Evolutionary conservation across 1,284 basidiomycete genomes (phyloP).

Genomic region (Dichomitus squalens): DNA sequence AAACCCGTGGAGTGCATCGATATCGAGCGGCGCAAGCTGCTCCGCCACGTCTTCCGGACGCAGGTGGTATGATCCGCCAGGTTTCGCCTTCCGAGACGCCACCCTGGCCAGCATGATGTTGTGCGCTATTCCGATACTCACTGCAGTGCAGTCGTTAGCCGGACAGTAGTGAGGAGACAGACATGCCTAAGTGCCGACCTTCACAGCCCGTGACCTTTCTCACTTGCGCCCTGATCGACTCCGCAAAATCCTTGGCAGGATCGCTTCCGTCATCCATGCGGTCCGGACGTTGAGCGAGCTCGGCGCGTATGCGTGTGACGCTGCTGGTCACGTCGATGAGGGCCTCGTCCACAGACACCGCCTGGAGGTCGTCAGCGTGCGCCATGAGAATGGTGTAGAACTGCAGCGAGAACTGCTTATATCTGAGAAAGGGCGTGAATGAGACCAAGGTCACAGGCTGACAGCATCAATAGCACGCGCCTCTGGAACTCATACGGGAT

Average conservation of each 20-base stretch:
- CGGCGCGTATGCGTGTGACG: slow-evolving; percentile 48
- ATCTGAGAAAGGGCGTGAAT: slow-evolving; percentile 46
- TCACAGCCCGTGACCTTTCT: slow-evolving; percentile 81
- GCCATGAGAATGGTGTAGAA: slow-evolving; percentile 94
- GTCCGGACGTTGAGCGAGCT: slow-evolving; percentile 22
- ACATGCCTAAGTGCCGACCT: slow-evolving; percentile 45
- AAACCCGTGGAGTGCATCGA: slow-evolving; percentile 89
- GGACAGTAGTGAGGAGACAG: background rate
- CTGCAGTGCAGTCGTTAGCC: slow-evolving; percentile 38
- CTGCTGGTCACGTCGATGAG: slow-evolving; percentile 85
- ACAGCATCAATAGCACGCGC: slow-evolving; percentile 39
- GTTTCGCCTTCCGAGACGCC: slow-evolving; percentile 91
- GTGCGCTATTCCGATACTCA: slow-evolving; percentile 89
- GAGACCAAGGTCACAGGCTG: background rate
- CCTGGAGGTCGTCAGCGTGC: slow-evolving; percentile 90
- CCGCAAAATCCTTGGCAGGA: slow-evolving; percentile 76
- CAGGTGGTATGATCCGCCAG: slow-evolving; percentile 83
- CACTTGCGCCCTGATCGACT: slow-evolving; percentile 80
- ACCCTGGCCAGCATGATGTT: slow-evolving; percentile 93
- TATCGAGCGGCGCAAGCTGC: slow-evolving; percentile 77
- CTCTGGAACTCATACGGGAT: slow-evolving; percentile 91
- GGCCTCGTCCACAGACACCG: slow-evolving; percentile 96
- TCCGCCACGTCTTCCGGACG: slow-evolving; percentile 51
- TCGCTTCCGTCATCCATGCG: slow-evolving; percentile 35
- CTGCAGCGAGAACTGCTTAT: slow-evolving; percentile 78